Base-by-base conservation (phyloP, 2,329 filamentous ascomycete genomes). In the Sarocladiaceae sp. region DNA sequence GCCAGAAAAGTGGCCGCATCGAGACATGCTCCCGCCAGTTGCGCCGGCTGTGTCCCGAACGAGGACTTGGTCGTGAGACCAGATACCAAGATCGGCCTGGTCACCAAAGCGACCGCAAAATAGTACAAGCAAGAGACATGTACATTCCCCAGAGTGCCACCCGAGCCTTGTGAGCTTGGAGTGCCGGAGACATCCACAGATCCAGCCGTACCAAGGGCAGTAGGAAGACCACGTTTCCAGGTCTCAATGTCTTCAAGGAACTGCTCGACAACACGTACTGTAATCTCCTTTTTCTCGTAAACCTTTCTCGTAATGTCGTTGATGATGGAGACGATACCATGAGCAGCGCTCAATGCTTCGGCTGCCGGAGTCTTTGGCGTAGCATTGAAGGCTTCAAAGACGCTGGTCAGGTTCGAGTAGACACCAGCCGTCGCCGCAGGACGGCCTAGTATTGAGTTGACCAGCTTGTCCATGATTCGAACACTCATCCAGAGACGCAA, bases 91-190 rank as follows among this genome's bases (percentile, higher is more conserved):
- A 83, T 76, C 0, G 79, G 80, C 1, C 80, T 68, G 0, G 79
- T 82, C 2, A 78, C 76, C 1, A 83, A 60, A 18, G 80, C 82
- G 1, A 83, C 76, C 0, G 78, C 76, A 52, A 82, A 80, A 56
- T 83, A 82, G 57, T 83, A 83, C 0, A 76, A 65, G 53, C 79
- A 82, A 0, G 78, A 76, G 5, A 83, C 72, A 52, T 82, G 78
- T 1, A 80, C 67, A 22, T 72, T 79, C 0, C 73, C 74, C 23
- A 80, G 70, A 2, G 71, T 69, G 47, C 42, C 12, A 25, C 50
- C n/a, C 11, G 47, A 29, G 4, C 20, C 48, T 22, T 48, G 44
- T 33, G 44, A 48, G 22, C 26, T 31, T 6, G 44, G 44, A 6
- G 26, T 48, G 44, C 44, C 28, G 5, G 44, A 48, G 17, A 33